A percentile compares a stretch with the other conserved stretches of the same genome.
phyloP scores from a whole-genome alignment of 345 rosid species.

The Populus pruinosa region DNA sequence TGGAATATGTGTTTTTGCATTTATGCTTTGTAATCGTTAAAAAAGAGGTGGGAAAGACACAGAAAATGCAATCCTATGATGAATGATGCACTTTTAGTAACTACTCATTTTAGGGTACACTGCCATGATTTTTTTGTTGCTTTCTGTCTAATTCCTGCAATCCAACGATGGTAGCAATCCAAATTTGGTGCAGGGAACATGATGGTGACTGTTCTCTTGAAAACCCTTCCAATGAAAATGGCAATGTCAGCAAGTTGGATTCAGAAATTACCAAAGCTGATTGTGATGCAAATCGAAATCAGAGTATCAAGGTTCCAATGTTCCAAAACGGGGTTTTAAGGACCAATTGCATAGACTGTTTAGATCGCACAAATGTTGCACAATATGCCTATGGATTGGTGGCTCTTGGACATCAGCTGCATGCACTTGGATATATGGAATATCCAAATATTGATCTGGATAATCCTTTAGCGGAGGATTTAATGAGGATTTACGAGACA shows the following conservation, averaged over 20 bases:
- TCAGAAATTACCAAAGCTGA: conserved; percentile 26
- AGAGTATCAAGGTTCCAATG: conserved; percentile 33
- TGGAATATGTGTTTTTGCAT: not conserved
- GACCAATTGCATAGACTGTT: conserved; percentile 96
- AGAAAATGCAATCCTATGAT: not conserved
- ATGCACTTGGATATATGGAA: conserved; percentile 49
- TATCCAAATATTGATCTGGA: conserved; percentile 56
- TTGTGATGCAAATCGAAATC: conserved; percentile 24
- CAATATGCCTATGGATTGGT: conserved; percentile 86
- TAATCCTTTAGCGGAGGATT: conserved; percentile 68
- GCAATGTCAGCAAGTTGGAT: conserved; percentile 26
- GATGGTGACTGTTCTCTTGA: conserved; percentile 23
- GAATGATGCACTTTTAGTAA: not conserved
- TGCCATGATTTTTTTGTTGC: not conserved
- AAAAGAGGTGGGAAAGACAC: not conserved
- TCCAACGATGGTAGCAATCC: conserved; percentile 9
- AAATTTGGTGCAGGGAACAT: conserved; percentile 44
- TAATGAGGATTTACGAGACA: conserved; percentile 74
- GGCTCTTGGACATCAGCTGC: conserved; percentile 80
- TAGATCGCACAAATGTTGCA: conserved; percentile 97
- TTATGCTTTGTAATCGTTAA: not conserved
- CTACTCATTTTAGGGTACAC: not conserved
- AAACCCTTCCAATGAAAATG: conserved; percentile 26
- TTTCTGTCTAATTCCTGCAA: not conserved
- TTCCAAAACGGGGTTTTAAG: conserved; percentile 82